Percentiles rank a stretch among this genome's conserved stretches.
Evolutionary conservation across 345 rosid genomes (phyloP).

Genomic region (Eucalyptus guilfoylei): DNA sequence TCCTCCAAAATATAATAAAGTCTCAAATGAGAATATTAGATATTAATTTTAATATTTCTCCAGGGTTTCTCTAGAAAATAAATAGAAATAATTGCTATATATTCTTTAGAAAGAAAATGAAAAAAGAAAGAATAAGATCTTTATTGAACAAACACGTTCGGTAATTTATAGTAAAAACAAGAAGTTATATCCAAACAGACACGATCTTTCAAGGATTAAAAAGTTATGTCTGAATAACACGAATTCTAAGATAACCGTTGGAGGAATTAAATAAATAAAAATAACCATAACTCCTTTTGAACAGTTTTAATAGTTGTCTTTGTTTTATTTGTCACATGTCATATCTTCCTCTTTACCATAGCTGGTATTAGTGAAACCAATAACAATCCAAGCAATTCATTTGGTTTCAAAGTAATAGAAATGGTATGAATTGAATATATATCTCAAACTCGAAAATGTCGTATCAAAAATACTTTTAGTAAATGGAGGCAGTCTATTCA

Average conservation of each 20-base stretch:
- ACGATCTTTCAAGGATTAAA: no score
- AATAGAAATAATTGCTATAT: accelerated
- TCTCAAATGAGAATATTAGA: accelerated
- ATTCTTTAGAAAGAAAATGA: no score
- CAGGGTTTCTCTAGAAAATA: accelerated
- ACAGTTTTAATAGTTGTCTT: background rate
- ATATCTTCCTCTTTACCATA: background rate
- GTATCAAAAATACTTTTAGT: background rate
- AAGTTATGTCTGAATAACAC: accelerated
- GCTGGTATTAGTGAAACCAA: background rate
- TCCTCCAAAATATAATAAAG: no score
- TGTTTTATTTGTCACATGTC: background rate
- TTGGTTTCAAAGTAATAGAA: background rate
- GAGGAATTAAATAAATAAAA: no score
- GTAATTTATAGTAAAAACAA: no score
- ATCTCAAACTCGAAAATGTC: background rate
- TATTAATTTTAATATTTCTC: no score
- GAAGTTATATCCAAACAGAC: no score
- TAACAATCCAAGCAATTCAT: background rate
- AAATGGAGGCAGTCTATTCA: background rate
- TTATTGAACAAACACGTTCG: accelerated
- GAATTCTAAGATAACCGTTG: no score
- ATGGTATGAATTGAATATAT: background rate
- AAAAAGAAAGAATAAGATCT: no score
- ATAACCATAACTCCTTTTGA: no score